phyloP scores from a whole-genome alignment of 2,329 filamentous ascomycete species.

The Chrysosporium queenslandicum region DNA sequence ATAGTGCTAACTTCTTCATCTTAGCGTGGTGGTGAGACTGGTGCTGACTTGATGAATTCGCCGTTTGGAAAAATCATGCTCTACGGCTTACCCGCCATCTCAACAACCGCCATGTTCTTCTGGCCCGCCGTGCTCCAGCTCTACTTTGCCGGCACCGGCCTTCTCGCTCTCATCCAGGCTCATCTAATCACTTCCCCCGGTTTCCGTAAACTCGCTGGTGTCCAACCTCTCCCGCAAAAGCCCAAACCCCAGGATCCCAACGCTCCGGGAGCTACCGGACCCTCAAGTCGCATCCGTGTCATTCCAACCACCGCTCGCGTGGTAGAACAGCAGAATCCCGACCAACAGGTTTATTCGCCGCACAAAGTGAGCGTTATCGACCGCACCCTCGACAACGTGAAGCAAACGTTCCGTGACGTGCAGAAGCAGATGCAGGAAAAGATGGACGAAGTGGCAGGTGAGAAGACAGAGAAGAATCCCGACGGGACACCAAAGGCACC shows the following conservation, averaged over 20 bases:
- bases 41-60: constrained; percentile 20
- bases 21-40: constrained; percentile 29
- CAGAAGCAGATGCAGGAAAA: constrained; percentile 20
- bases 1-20: not conserved
- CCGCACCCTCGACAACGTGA: constrained; percentile 27
- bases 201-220: constrained; percentile 25
- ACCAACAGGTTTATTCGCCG: constrained; percentile 10
- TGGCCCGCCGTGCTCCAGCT: constrained; percentile 52
- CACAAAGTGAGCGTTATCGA: constrained; percentile 27
- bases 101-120: constrained; percentile 45
- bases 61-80: constrained; percentile 21
- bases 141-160: constrained; percentile 46
- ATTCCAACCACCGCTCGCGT: constrained; percentile 11
- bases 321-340: constrained; percentile 14
- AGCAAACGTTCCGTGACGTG: constrained; percentile 22
- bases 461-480: constrained; percentile 19
- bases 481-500: constrained; percentile 18
- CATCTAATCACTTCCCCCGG: constrained; percentile 33
- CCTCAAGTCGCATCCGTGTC: constrained; percentile 10
- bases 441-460: constrained; percentile 21
- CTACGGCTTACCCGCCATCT: constrained; percentile 43
- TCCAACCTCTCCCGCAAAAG: constrained; percentile 20
- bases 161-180: constrained; percentile 36
- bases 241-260: not conserved
- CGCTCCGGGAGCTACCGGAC: not conserved